phyloP scores from a whole-genome alignment of 306 rosid species.

The Cajanus cajan region DNA sequence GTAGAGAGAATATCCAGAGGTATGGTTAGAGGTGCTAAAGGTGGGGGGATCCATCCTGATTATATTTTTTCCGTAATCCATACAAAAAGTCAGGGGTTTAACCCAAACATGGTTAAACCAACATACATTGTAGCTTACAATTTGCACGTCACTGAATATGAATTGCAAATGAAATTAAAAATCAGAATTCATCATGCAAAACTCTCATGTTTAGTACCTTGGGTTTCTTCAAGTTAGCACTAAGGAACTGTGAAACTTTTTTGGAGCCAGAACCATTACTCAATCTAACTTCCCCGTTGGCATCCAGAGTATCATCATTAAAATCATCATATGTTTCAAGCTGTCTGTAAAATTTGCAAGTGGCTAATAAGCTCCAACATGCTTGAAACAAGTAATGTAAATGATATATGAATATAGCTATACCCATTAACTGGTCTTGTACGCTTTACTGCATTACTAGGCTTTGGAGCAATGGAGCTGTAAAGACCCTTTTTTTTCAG shows the following conservation, averaged over 20 bases:
- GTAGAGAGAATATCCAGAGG: not conserved
- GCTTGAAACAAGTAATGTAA: conserved; percentile 15
- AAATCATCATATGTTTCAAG: conserved; percentile 79
- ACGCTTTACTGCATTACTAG: conserved; percentile 47
- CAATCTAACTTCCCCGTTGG: conserved; percentile 26
- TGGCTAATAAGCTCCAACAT: conserved; percentile 33
- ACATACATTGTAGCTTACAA: not conserved
- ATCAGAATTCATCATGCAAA: not conserved
- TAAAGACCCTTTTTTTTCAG: conserved; percentile 68
- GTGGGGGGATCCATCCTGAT: not conserved
- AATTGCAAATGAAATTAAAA: conserved; percentile 10
- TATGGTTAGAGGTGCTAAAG: not conserved
- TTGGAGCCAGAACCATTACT: conserved; percentile 41
- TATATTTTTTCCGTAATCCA: not conserved
- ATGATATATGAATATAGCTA: conserved; percentile 10
- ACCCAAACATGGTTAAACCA: not conserved
- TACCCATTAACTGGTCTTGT: conserved; percentile 71
- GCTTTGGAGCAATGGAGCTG: conserved; percentile 52
- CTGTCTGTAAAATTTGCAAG: conserved; percentile 47
- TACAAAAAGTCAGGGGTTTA: not conserved
- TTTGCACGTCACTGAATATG: not conserved
- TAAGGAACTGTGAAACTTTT: conserved; percentile 44
- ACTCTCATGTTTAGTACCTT: conserved; percentile 50
- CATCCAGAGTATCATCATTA: conserved; percentile 63
- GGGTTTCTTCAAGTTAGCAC: conserved; percentile 46